A percentile compares a stretch with the other conserved stretches of the same genome.
phyloP scores from a whole-genome alignment of 495 filamentous ascomycete species.

The Lasiosphaeria ovina region DNA sequence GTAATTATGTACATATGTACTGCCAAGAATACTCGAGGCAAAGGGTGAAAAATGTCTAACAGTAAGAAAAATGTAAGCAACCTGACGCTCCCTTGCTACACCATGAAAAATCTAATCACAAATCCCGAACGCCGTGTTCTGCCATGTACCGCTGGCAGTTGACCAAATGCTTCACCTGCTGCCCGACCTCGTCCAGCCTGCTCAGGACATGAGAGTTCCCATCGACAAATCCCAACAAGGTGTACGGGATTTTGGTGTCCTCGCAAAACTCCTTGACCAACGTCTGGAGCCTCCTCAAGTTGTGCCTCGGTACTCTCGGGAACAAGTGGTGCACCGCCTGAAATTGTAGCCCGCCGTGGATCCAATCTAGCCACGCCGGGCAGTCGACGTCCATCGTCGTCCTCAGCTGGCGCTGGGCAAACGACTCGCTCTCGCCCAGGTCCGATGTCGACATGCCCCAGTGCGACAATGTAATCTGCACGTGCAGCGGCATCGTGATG shows the following conservation, averaged over 20 bases:
- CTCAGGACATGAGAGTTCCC: conserved; percentile 42
- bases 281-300: conserved; percentile 40
- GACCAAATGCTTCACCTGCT: conserved; percentile 40
- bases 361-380: conserved; percentile 47
- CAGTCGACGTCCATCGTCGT: conserved; percentile 53
- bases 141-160: conserved; percentile 47
- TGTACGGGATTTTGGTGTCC: conserved; percentile 44
- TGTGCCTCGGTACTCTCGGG: conserved; percentile 46
- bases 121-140: conserved; percentile 2
- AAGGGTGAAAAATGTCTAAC: no score
- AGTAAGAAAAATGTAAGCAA: no score
- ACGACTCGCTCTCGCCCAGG: conserved; percentile 46
- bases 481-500: conserved; percentile 48
- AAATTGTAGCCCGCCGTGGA: conserved; percentile 51
- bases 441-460: conserved; percentile 51
- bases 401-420: conserved; percentile 48
- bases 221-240: conserved; percentile 42
- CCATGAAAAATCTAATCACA: no score
- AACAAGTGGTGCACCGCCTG: conserved; percentile 51
- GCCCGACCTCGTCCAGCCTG: conserved; percentile 38
- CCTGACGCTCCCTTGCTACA: no score
- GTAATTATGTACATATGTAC: no score
- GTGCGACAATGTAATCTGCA: conserved; percentile 54
- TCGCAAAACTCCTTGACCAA: conserved; percentile 44
- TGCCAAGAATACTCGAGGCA: no score